These are phyloP conservation scores for Cardamine resedifolia DNA, from an alignment of 345 rosid species.

Conservation along the genomic window DNA sequence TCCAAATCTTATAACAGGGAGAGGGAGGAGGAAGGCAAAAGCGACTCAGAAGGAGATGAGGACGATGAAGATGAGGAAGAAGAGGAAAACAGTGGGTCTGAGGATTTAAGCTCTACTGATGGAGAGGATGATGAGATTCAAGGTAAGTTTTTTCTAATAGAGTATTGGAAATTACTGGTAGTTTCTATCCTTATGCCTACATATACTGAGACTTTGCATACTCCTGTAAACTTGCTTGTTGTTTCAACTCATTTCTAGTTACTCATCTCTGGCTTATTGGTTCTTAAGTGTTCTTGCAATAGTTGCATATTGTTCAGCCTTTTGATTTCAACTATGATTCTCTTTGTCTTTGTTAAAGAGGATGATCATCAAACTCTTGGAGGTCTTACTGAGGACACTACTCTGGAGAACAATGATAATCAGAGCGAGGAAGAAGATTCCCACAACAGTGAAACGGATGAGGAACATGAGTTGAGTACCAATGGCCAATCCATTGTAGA, in stretches of 20 bases:
- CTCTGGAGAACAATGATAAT: slow-evolving; percentile 39
- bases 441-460: slow-evolving; percentile 45
- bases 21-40: slow-evolving; percentile 59
- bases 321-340: background rate
- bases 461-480: slow-evolving; percentile 43
- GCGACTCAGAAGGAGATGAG: slow-evolving; percentile 56
- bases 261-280: slow-evolving; percentile 10
- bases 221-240: background rate
- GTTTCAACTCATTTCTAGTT: background rate
- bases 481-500: slow-evolving; percentile 31
- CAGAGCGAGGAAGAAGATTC: slow-evolving; percentile 45
- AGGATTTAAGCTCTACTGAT: slow-evolving; percentile 39
- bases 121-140: slow-evolving; percentile 40
- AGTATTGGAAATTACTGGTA: background rate
- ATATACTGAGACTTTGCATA: background rate
- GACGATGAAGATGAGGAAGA: slow-evolving; percentile 44
- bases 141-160: slow-evolving; percentile 30
- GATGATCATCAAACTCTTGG: slow-evolving; percentile 34
- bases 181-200: background rate
- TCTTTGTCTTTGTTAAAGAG: slow-evolving; percentile 37
- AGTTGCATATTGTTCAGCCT: slow-evolving; percentile 15
- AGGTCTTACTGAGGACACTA: slow-evolving; percentile 31
- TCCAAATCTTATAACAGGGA: slow-evolving; percentile 35
- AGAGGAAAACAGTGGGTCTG: slow-evolving; percentile 45
- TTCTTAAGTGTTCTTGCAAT: slow-evolving; percentile 8